A percentile compares a stretch with the other conserved stretches of the same genome.
These are phyloP conservation scores for Zoysia japonica DNA, from an alignment of 176 grass and related monocot species.

Conservation along the genomic window DNA sequence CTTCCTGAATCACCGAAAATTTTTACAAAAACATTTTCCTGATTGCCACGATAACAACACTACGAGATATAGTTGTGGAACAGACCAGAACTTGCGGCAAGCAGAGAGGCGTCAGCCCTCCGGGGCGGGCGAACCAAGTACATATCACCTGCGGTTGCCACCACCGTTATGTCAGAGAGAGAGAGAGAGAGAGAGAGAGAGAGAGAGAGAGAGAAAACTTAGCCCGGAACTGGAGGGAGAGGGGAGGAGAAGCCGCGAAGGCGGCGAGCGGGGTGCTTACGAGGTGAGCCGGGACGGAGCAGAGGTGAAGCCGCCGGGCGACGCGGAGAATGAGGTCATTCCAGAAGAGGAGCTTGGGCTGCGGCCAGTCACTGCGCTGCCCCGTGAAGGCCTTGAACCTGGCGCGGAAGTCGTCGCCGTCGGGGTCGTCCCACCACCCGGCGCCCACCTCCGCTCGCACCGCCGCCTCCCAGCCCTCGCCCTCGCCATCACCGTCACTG, in stretches of 20 bases:
- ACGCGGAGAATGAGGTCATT: slow-evolving; percentile 62
- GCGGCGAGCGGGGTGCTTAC: slow-evolving; percentile 11
- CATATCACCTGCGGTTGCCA: slow-evolving; percentile 48
- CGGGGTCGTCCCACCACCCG: slow-evolving; percentile 62
- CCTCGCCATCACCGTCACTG: neutral
- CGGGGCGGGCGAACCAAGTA: slow-evolving; percentile 50
- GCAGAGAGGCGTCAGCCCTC: slow-evolving; percentile 64
- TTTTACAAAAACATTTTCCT: neutral
- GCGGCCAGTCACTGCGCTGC: slow-evolving; percentile 63
- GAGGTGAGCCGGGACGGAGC: slow-evolving; percentile 41
- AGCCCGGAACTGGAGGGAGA: too few species aligned
- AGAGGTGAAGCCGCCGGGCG: slow-evolving; percentile 48
- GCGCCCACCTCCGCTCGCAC: slow-evolving; percentile 54
- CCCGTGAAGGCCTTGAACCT: slow-evolving; percentile 83
- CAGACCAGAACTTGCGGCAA: slow-evolving; percentile 66
- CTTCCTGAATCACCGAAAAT: slow-evolving; percentile 51
- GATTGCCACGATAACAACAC: neutral
- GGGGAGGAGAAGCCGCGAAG: neutral
- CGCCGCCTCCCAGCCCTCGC: slow-evolving; percentile 43
- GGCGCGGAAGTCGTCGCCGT: slow-evolving; percentile 46
- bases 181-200: neutral
- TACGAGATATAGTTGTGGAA: neutral
- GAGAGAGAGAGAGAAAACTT: neutral
- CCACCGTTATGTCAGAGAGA: neutral
- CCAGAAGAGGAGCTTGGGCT: slow-evolving; percentile 65